Evolutionary conservation across 2,329 filamentous ascomycete species (phyloP).

Genomic region (Fusarium verticillioides): DNA sequence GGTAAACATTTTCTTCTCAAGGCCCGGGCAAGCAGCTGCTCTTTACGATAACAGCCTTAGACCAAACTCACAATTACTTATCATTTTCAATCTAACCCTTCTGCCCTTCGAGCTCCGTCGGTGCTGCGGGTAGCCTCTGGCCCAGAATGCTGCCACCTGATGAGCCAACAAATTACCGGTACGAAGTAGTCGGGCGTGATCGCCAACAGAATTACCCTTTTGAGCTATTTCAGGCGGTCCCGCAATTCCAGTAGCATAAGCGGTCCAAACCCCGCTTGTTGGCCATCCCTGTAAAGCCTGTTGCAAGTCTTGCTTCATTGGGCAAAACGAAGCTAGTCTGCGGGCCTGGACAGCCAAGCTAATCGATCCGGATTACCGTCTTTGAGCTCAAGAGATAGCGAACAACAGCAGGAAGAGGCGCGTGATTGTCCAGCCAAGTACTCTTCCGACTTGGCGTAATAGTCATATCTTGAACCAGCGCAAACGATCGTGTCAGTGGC

Average conservation of each 20-base stretch:
- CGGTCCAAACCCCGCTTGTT: not conserved
- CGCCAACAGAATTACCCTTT: not conserved
- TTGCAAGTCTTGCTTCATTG: not conserved
- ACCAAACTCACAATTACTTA: accelerated
- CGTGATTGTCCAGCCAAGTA: not conserved
- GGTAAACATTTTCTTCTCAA: not conserved
- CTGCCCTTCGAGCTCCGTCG: accelerated
- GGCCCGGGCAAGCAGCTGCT: not conserved
- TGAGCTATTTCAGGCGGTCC: not conserved
- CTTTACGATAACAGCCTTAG: no score
- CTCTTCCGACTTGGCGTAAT: accelerated
- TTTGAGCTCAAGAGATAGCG: not conserved
- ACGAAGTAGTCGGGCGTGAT: not conserved
- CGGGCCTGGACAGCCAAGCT: no score
- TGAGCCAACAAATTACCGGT: not conserved
- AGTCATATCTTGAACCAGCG: accelerated
- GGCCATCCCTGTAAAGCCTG: not conserved
- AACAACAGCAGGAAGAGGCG: no score
- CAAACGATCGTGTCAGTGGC: not conserved
- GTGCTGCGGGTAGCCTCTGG: not conserved
- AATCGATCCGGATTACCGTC: not conserved
- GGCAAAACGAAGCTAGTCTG: not conserved
- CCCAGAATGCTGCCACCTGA: not conserved
- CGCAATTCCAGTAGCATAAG: not conserved
- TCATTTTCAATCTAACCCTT: not conserved